These are phyloP conservation scores for Lactarius evosmus DNA, from an alignment of 768 basidiomycete species.

Conservation along the genomic window DNA sequence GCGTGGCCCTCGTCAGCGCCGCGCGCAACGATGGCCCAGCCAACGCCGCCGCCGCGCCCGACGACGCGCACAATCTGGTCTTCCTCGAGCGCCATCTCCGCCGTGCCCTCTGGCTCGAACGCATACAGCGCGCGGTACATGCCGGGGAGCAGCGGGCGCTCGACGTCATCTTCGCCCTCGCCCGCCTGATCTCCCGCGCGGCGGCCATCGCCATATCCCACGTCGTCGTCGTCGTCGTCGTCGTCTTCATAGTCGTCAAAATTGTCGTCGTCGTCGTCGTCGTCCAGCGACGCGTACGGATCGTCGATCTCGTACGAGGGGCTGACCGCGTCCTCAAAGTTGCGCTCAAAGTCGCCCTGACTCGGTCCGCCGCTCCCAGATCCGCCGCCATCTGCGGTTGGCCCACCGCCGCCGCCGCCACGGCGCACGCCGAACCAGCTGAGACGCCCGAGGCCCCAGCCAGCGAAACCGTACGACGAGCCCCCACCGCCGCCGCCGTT, in stretches of 20 bases:
- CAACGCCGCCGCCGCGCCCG: slow-evolving; percentile 72
- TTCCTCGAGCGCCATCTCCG: slow-evolving; percentile 78
- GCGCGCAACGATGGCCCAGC: slow-evolving; percentile 71
- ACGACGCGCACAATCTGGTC: slow-evolving; percentile 73
- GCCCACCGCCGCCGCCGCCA: slow-evolving; percentile 22
- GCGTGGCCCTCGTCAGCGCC: slow-evolving; percentile 51
- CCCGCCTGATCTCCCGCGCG: slow-evolving; percentile 25
- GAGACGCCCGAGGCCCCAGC: slow-evolving; percentile 45
- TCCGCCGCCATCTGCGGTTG: slow-evolving; percentile 5
- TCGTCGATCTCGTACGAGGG: slow-evolving; percentile 32
- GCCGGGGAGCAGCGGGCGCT: slow-evolving; percentile 55
- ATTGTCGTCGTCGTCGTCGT: slow-evolving; percentile 30
- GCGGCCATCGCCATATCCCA: slow-evolving; percentile 11
- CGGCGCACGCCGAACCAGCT: slow-evolving; percentile 39
- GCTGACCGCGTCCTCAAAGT: slow-evolving; percentile 40
- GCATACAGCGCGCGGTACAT: slow-evolving; percentile 74
- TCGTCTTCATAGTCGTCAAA: slow-evolving; percentile 32
- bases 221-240: slow-evolving; percentile 16
- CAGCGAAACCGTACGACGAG: slow-evolving; percentile 35
- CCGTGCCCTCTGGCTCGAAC: slow-evolving; percentile 76
- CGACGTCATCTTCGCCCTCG: slow-evolving; percentile 32
- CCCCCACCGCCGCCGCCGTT: slow-evolving; percentile 26
- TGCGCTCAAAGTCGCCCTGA: slow-evolving; percentile 45
- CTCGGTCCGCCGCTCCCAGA: slow-evolving; percentile 34
- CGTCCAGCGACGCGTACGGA: slow-evolving; percentile 29